These are phyloP conservation scores for Stemphylium beticola DNA, from an alignment of 2,329 filamentous ascomycete genomes.

Conservation along the genomic window DNA sequence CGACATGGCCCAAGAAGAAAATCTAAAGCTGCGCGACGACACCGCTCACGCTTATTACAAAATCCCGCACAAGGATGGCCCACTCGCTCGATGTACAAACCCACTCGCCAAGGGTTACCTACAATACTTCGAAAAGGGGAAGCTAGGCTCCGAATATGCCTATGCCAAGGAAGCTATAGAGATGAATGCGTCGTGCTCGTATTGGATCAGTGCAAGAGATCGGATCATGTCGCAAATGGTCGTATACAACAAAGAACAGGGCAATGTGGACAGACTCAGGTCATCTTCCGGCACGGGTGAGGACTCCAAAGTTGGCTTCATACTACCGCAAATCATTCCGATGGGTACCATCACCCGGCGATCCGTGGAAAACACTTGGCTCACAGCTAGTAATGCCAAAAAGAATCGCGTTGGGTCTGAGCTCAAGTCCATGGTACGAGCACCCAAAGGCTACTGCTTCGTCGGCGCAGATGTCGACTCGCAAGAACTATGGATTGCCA, in stretches of 20 bases:
- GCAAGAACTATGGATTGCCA: slow-evolving; percentile 97
- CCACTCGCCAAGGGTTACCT: slow-evolving; percentile 93
- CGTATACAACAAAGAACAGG: slow-evolving; percentile 74
- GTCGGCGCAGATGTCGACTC: slow-evolving; percentile 98
- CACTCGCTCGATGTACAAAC: slow-evolving; percentile 79
- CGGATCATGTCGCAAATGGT: slow-evolving; percentile 96
- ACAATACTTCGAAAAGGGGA: slow-evolving; percentile 88
- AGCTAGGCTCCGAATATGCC: slow-evolving; percentile 81
- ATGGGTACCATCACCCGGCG: slow-evolving; percentile 97
- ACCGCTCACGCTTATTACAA: slow-evolving; percentile 78
- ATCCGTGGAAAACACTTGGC: slow-evolving; percentile 97
- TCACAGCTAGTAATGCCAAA: slow-evolving; percentile 97
- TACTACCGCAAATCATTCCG: slow-evolving; percentile 92
- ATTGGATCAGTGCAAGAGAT: slow-evolving; percentile 96
- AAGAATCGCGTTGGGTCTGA: slow-evolving; percentile 95
- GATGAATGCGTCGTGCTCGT: slow-evolving; percentile 98
- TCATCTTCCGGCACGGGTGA: slow-evolving; percentile 30
- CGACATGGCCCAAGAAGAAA: slow-evolving; percentile 76
- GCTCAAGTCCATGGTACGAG: slow-evolving; percentile 94
- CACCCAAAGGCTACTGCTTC: slow-evolving; percentile 88
- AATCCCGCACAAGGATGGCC: slow-evolving; percentile 94
- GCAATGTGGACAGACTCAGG: slow-evolving; percentile 23
- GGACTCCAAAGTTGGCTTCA: slow-evolving; percentile 69
- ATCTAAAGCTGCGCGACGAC: slow-evolving; percentile 70
- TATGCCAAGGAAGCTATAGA: slow-evolving; percentile 95